These are phyloP conservation scores for Spathaspora passalidarum DNA, from an alignment of 805 yeast genomes.

Conservation along the genomic window DNA sequence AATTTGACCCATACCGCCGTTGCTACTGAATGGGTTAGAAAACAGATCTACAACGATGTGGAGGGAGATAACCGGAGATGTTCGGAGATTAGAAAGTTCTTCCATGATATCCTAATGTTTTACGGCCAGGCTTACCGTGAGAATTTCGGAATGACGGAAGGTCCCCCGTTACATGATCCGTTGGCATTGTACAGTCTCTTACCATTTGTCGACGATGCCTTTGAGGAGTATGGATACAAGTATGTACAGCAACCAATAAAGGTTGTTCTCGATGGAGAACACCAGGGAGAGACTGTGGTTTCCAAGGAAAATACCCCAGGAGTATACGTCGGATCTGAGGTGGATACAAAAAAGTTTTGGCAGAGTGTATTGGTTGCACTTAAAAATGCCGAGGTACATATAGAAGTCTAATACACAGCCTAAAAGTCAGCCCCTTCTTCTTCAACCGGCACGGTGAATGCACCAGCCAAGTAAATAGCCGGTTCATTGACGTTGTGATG, in stretches of 20 bases:
- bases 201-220: conserved; percentile 31
- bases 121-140: conserved; percentile 15
- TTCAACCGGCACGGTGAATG: conserved; percentile 69
- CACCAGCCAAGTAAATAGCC: conserved; percentile 80
- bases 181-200: conserved; percentile 62
- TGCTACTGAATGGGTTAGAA: conserved; percentile 32
- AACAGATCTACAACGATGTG: conserved; percentile 22
- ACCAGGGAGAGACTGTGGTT: conserved; percentile 26
- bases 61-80: conserved; percentile 23
- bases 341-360: conserved; percentile 10
- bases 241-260: conserved; percentile 22
- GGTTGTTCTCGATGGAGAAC: conserved; percentile 26
- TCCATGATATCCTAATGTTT: conserved; percentile 20
- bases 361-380: conserved; percentile 7
- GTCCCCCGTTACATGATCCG: conserved; percentile 84
- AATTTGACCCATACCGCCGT: conserved; percentile 68
- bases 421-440: conserved; percentile 36
- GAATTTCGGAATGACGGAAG: conserved; percentile 27
- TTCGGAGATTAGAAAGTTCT: conserved; percentile 43
- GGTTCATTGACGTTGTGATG: conserved; percentile 85
- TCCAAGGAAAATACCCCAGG: conserved; percentile 3
- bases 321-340: conserved; percentile 8
- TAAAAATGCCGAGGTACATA: conserved; percentile 9
- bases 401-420: background rate
- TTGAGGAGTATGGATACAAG: conserved; percentile 20